Conservation (phyloP, 202 grass and related monocot species). For the Eragrostis tef region DNA sequence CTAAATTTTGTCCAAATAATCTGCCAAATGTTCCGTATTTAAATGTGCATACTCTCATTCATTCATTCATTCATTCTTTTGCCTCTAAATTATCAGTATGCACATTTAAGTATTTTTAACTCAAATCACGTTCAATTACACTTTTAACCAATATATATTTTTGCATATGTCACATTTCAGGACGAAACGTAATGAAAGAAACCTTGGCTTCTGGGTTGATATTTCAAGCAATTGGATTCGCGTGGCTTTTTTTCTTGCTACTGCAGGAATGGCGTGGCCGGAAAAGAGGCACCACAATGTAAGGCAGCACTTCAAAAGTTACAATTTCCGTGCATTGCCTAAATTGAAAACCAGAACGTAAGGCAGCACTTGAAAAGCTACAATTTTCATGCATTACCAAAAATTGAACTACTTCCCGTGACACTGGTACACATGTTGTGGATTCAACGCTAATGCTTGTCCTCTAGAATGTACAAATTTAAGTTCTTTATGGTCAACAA, state of each 20-base stretch:
- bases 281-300: slow-evolving; percentile 30
- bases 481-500: neutral
- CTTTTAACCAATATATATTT: too few relatives aligned
- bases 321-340: neutral
- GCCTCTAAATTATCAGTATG: neutral
- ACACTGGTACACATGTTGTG: too few relatives aligned
- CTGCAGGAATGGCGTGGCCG: slow-evolving; percentile 48
- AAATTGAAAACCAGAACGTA: slow-evolving; percentile 10
- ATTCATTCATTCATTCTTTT: too few relatives aligned
- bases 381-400: neutral
- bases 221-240: slow-evolving; percentile 48
- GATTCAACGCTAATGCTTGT: neutral
- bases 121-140: neutral
- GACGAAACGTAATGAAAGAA: neutral
- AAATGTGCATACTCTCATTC: too few relatives aligned
- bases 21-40: too few relatives aligned
- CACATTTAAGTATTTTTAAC: neutral
- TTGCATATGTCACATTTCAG: slow-evolving; percentile 10
- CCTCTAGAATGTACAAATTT: neutral
- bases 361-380: slow-evolving; percentile 10
- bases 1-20: too few relatives aligned
- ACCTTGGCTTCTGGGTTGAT: neutral
- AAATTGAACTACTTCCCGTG: neutral
- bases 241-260: slow-evolving; percentile 44
- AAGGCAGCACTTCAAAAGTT: slow-evolving; percentile 22